These are phyloP conservation scores for Wickerhamomyces bisporus DNA, from an alignment of 805 yeast genomes.

Conservation along the genomic window DNA sequence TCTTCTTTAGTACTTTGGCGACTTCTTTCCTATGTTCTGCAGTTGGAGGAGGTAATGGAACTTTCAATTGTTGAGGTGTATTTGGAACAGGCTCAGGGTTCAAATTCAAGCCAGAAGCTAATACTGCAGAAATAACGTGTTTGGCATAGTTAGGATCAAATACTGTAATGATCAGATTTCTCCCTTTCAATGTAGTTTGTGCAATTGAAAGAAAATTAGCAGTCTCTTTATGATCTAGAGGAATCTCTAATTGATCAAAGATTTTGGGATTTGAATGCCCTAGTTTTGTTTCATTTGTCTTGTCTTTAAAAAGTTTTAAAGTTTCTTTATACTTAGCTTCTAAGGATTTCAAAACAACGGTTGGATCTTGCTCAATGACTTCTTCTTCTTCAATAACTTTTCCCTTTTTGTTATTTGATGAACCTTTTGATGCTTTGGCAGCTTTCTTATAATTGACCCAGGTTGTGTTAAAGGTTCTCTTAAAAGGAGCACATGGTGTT, in stretches of 20 bases:
- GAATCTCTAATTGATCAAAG: constrained; percentile 55
- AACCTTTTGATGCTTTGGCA: constrained; percentile 9
- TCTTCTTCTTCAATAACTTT: constrained; percentile 9
- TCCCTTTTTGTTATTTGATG: constrained; percentile 1
- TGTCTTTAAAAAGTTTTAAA: constrained; percentile 47
- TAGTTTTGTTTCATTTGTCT: constrained; percentile 56
- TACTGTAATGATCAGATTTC: constrained; percentile 71
- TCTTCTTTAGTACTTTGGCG: constrained; percentile 58
- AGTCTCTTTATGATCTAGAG: constrained; percentile 39
- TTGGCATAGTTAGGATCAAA: constrained; percentile 78
- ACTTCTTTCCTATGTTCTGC: constrained; percentile 55
- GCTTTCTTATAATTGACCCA: constrained; percentile 15
- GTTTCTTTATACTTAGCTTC: constrained; percentile 37
- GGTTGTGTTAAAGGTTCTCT: constrained; percentile 8
- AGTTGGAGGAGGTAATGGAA: constrained; percentile 71
- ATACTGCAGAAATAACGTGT: constrained; percentile 62
- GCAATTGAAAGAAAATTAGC: constrained; percentile 59
- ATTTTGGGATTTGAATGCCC: constrained; percentile 66
- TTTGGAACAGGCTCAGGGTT: constrained; percentile 75
- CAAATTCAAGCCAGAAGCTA: constrained; percentile 64
- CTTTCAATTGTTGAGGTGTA: constrained; percentile 67
- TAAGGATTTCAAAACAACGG: constrained; percentile 9
- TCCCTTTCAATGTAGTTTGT: constrained; percentile 63
- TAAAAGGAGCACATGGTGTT: constrained; percentile 2
- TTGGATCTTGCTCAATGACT: constrained; percentile 16